A percentile compares a stretch with the other conserved stretches of the same genome.
These are phyloP conservation scores for Tephrocybe rancida DNA, from an alignment of 768 basidiomycete species.

Conservation along the genomic window DNA sequence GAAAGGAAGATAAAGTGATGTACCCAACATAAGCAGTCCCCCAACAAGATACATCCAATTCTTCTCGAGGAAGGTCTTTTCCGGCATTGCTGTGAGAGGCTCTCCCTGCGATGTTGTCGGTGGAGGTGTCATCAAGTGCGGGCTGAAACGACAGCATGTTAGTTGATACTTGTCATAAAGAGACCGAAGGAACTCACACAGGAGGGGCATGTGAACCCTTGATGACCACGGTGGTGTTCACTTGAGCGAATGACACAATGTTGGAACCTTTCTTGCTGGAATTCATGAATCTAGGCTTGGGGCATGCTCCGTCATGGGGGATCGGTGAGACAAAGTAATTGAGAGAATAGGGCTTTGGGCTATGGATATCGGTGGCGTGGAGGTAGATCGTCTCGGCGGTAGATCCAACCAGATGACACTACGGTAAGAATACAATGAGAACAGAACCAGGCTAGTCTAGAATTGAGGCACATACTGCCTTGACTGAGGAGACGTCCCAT, in stretches of 20 bases:
- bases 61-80: slow-evolving; percentile 84
- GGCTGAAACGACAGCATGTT: slow-evolving; percentile 40
- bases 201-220: slow-evolving; percentile 52
- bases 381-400: slow-evolving; percentile 60
- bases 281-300: slow-evolving; percentile 31
- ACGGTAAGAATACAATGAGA: slow-evolving; percentile 7
- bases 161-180: background rate
- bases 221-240: slow-evolving; percentile 58
- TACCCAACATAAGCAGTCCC: slow-evolving; percentile 60
- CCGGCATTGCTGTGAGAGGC: slow-evolving; percentile 57
- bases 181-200: slow-evolving; percentile 42
- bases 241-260: slow-evolving; percentile 32
- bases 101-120: slow-evolving; percentile 68
- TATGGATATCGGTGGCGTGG: slow-evolving; percentile 45
- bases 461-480: slow-evolving; percentile 46
- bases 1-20: background rate
- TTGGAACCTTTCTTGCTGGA: slow-evolving; percentile 16
- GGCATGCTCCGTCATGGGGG: slow-evolving; percentile 72
- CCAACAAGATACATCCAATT: slow-evolving; percentile 87
- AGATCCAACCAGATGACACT: slow-evolving; percentile 70
- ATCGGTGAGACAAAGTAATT: slow-evolving; percentile 74
- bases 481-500: slow-evolving; percentile 65
- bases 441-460: slow-evolving; percentile 15
- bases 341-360: slow-evolving; percentile 57
- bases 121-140: slow-evolving; percentile 68